Evolutionary conservation across 225 moss, liverwort and hornwort genomes (phyloP), one percentile per base, ranked within the genome.

Genomic region (Sphagnum tenellum): DNA sequence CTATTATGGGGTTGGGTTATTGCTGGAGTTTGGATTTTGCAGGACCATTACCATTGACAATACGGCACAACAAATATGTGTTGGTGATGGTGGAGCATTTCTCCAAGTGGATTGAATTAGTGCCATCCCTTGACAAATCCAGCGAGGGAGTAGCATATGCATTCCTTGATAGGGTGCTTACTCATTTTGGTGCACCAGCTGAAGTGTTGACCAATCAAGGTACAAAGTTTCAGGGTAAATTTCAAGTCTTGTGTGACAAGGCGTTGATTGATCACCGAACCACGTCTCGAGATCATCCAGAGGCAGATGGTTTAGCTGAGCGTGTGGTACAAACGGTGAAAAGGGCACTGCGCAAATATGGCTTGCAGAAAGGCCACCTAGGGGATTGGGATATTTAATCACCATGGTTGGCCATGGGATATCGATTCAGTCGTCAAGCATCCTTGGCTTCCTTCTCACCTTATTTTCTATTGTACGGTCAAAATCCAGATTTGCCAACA

Each of bases 211-310:
- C 29, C 29, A 1, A 29, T 29, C 29, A 29, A 29, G 29, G 29
- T 29, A 29, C 29, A 29, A 48, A 72, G 47, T 72, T 72, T 51
- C 9, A 56, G 9, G 65, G 64, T 9, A 46, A 50, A 29, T 72
- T 72, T 48, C 64, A 72, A 65, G 71, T 55, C 8, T 44, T 72
- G 45, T 58, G 64, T 12, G 60, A 14, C 3, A 57, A 49, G 10
- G 64, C 64, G 14, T 50, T 64, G 1, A 72, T 72, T 49, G 71
- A 65, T 59, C 71, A 66, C 13, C 56, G 58, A 13, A 56, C 47
- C 8, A 72, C 64, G 29, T 72, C 57, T 12, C 9, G 57, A 47
- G 45, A 71, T 47, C 64, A 64, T 48, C 64, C 64, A 45, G 11
- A 71, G 44, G 63, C 55, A 0, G 53, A 72, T 45, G 64, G 51